phyloP scores from a whole-genome alignment of 306 rosid genomes.

The Ammopiptanthus mongolicus region DNA sequence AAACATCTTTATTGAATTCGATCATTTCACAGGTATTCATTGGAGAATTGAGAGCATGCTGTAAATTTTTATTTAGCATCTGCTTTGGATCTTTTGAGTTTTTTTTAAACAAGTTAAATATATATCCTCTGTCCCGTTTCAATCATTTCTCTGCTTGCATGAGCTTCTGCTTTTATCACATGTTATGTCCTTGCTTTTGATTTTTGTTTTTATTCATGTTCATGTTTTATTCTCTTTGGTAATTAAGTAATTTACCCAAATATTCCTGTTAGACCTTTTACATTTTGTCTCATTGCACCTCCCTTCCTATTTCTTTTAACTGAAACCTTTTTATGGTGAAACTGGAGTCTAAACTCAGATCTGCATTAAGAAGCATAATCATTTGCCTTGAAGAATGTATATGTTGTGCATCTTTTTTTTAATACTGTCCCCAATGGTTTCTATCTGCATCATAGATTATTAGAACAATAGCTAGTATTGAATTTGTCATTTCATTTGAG shows the following conservation, averaged over 20 bases:
- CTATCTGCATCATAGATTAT: background rate
- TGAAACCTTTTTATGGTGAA: background rate
- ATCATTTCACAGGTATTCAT: constrained; percentile 75
- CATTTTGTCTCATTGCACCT: background rate
- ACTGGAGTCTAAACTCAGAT: background rate
- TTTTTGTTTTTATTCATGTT: background rate
- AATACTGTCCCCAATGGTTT: background rate
- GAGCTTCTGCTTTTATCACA: background rate
- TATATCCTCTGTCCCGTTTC: background rate
- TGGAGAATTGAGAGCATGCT: background rate
- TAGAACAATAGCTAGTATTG: background rate
- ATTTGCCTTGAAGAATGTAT: background rate
- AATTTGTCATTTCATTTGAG: background rate
- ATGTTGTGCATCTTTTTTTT: background rate
- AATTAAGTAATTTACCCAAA: background rate
- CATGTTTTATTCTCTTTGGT: background rate
- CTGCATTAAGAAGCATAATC: background rate
- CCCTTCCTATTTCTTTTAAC: background rate
- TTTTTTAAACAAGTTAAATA: background rate
- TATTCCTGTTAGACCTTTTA: background rate
- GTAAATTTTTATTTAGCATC: constrained; percentile 2
- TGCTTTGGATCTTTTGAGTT: background rate
- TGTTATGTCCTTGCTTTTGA: background rate
- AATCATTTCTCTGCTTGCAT: background rate
- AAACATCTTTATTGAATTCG: constrained; percentile 83